phyloP scores from a whole-genome alignment of 2,329 filamentous ascomycete species.

The Cylindrodendrum hubeiense region DNA sequence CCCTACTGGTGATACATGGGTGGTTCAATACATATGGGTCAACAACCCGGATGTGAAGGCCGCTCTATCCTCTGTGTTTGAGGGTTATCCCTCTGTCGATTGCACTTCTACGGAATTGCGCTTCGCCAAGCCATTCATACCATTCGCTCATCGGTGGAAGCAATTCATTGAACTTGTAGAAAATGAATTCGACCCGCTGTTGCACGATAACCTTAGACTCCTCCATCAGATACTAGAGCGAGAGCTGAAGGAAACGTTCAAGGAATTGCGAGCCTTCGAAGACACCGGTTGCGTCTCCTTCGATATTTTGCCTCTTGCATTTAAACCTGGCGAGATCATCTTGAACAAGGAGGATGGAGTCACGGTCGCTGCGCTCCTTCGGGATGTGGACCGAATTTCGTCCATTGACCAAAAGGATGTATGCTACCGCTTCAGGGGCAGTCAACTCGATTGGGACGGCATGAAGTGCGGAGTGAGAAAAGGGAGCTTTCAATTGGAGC shows the following conservation, averaged over 20 bases:
- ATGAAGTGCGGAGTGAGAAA: not conserved
- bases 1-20: not conserved
- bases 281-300: conserved; percentile 1
- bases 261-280: not conserved
- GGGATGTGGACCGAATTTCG: not conserved
- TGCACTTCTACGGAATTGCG: not conserved
- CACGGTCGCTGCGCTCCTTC: not conserved
- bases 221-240: not conserved
- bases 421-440: not conserved
- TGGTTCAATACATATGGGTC: conserved; percentile 7
- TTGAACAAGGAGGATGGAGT: not conserved
- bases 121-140: not conserved
- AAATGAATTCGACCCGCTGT: not conserved
- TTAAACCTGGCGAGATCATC: conserved; percentile 13
- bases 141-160: conserved; percentile 16
- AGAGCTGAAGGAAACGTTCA: not conserved
- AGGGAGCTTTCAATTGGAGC: not conserved
- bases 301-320: not conserved
- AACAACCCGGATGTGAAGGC: conserved; percentile 4
- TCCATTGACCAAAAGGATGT: not conserved
- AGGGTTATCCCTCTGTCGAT: not conserved
- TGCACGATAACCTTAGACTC: not conserved
- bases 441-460: conserved; percentile 15
- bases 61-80: not conserved
- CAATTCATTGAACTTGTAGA: not conserved